phyloP scores from a whole-genome alignment of 306 rosid genomes.

The Echinosophora koreensis region DNA sequence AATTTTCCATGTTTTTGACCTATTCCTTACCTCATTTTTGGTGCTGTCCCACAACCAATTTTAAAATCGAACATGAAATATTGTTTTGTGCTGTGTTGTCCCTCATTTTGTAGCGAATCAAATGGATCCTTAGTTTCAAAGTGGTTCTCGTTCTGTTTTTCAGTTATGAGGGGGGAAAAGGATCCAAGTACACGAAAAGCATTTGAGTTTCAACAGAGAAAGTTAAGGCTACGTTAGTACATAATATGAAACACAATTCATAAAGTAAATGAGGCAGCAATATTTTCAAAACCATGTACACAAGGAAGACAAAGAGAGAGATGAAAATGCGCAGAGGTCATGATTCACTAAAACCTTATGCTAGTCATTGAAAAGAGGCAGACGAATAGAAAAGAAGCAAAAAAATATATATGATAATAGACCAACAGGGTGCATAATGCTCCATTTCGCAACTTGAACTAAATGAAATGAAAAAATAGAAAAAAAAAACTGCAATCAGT shows the following conservation, averaged over 20 bases:
- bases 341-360: constrained; percentile 23
- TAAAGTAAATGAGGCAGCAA: constrained; percentile 17
- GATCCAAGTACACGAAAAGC: not conserved
- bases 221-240: not conserved
- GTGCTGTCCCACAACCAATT: too few relatives aligned
- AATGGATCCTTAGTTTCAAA: not conserved
- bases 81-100: too few relatives aligned
- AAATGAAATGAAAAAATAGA: not conserved
- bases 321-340: not conserved
- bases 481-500: constrained; percentile 9
- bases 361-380: constrained; percentile 14
- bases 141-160: not conserved
- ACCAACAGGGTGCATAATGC: constrained; percentile 32
- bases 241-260: not conserved
- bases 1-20: too few relatives aligned
- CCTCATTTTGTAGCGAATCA: too few relatives aligned
- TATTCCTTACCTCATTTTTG: too few relatives aligned
- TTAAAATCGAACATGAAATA: too few relatives aligned
- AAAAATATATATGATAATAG: not conserved
- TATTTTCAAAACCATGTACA: constrained; percentile 20
- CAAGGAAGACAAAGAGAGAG: constrained; percentile 7
- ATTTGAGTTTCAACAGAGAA: not conserved
- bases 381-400: not conserved
- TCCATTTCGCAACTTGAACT: constrained; percentile 34
- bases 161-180: too few relatives aligned